These are phyloP conservation scores for Pulveroboletus frians DNA, from an alignment of 768 basidiomycete genomes.

Conservation along the genomic window DNA sequence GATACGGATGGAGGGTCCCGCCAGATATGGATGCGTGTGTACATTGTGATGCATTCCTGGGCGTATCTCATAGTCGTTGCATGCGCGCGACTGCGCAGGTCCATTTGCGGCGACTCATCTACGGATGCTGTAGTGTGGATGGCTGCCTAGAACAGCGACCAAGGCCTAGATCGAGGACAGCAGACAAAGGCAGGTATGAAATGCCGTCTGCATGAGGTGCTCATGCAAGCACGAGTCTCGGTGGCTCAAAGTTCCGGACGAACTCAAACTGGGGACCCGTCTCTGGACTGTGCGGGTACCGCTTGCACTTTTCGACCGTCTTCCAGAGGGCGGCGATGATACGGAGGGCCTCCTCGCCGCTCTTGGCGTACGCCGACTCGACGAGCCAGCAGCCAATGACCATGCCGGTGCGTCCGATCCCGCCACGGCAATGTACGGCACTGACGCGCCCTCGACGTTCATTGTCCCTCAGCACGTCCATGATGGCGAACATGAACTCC, in stretches of 20 bases:
- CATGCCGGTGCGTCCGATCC: slow-evolving; percentile 64
- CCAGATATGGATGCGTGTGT: slow-evolving; percentile 20
- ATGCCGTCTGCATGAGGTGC: neutral
- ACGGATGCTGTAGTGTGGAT: neutral
- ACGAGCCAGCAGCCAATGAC: slow-evolving; percentile 75
- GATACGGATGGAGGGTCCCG: slow-evolving; percentile 9
- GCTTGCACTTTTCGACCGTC: slow-evolving; percentile 69
- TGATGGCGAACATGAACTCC: slow-evolving; percentile 53
- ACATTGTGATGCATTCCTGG: slow-evolving; percentile 25
- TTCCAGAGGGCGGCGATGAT: slow-evolving; percentile 69
- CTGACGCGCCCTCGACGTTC: slow-evolving; percentile 50
- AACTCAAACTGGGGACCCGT: slow-evolving; percentile 76
- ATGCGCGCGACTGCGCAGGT: neutral
- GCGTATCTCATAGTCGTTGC: slow-evolving; percentile 4
- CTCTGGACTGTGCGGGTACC: slow-evolving; percentile 74
- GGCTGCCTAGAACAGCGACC: neutral
- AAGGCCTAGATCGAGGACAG: neutral
- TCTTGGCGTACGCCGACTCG: slow-evolving; percentile 54
- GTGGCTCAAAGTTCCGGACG: slow-evolving; percentile 51
- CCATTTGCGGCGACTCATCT: neutral
- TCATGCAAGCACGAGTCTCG: slow-evolving; percentile 19
- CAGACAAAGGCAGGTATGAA: neutral
- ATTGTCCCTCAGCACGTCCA: slow-evolving; percentile 57
- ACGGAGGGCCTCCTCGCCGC: slow-evolving; percentile 59
- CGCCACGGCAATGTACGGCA: slow-evolving; percentile 79